phyloP scores from a whole-genome alignment of 306 rosid species.

The Pterocarpus santalinus region DNA sequence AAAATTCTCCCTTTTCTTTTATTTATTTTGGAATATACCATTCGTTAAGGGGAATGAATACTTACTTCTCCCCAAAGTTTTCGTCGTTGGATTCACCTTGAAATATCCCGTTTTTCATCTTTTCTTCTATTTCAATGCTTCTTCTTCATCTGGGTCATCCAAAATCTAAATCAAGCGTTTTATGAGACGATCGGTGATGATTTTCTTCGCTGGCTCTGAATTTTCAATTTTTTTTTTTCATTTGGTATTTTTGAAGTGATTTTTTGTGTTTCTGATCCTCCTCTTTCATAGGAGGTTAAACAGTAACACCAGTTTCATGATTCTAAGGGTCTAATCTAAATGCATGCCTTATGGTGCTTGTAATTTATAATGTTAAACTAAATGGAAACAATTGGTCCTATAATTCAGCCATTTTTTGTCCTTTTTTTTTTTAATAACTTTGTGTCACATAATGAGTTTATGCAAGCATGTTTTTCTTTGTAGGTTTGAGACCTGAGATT shows the following conservation, averaged over 20 bases:
- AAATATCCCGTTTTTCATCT: constrained; percentile 11
- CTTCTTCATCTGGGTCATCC: constrained; percentile 51
- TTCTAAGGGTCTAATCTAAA: constrained; percentile 36
- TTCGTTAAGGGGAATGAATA: constrained; percentile 50
- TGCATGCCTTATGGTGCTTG: constrained; percentile 44
- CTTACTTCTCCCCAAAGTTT: constrained; percentile 71
- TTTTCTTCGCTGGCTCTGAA: constrained; percentile 37
- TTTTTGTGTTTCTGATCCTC: constrained; percentile 24
- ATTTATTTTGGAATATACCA: constrained; percentile 71
- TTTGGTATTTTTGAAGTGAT: constrained; percentile 18
- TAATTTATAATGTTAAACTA: constrained; percentile 33
- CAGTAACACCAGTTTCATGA: constrained; percentile 9
- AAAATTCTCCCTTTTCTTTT: constrained; percentile 52
- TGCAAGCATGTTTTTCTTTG: constrained; percentile 73
- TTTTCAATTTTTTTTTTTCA: background rate
- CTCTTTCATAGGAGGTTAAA: background rate
- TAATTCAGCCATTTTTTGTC: background rate
- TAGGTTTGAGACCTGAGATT: constrained; percentile 93
- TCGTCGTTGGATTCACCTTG: constrained; percentile 45
- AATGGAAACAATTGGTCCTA: constrained; percentile 47
- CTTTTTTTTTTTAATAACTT: background rate
- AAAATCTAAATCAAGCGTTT: constrained; percentile 37
- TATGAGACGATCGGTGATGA: constrained; percentile 38
- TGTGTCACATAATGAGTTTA: constrained; percentile 65
- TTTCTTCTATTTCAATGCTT: constrained; percentile 22